Conservation (phyloP, 164 flowering plant species). For the Sextonia rubra region DNA sequence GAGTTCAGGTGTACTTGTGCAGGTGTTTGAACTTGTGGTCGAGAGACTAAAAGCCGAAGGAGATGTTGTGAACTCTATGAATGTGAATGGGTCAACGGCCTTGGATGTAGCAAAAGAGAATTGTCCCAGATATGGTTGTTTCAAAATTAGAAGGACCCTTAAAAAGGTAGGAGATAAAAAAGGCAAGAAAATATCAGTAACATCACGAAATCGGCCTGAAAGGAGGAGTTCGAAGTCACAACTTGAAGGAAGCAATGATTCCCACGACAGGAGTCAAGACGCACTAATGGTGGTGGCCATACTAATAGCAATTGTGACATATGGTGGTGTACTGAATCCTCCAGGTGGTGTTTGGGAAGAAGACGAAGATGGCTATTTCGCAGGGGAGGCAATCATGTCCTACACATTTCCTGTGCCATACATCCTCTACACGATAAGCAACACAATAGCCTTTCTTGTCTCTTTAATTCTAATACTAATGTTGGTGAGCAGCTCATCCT, state of each 20-base stretch:
- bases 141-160: not conserved
- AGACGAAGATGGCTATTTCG: not conserved
- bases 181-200: not conserved
- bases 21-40: too few relatives aligned
- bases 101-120: not conserved
- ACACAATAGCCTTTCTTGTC: not conserved
- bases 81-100: not conserved
- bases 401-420: not conserved
- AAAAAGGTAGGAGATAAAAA: not conserved
- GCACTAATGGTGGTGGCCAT: not conserved
- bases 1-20: too few relatives aligned
- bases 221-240: not conserved
- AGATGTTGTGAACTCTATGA: not conserved
- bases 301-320: not conserved
- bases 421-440: not conserved
- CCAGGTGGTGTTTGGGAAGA: slow-evolving; percentile 2
- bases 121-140: not conserved
- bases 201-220: not conserved
- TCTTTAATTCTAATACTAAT: not conserved
- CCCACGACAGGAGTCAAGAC: not conserved
- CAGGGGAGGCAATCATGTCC: not conserved
- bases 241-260: not conserved
- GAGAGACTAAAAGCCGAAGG: not conserved
- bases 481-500: not conserved
- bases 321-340: not conserved